Percentiles rank a stretch among this genome's conserved stretches.
These are phyloP conservation scores for Kingdonia uniflora DNA, from an alignment of 164 flowering plant genomes.

Conservation along the genomic window DNA sequence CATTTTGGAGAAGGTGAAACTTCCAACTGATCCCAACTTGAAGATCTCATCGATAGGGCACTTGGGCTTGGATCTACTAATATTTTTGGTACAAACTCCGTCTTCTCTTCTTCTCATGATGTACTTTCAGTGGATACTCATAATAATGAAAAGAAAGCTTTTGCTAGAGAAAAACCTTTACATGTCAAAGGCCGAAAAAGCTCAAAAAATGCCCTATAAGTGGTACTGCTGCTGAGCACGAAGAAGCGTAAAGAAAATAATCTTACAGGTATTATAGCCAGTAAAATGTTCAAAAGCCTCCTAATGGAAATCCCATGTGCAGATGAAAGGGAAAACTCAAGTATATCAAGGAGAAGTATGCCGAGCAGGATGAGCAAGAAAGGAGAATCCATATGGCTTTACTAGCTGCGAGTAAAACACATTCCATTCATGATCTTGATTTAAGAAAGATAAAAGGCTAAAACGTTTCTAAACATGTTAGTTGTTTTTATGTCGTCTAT, in stretches of 20 bases:
- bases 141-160: conserved; percentile 29
- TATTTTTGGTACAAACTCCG: conserved; percentile 25
- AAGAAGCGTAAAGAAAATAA: conserved; percentile 21
- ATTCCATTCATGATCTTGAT: background rate
- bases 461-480: too few relatives aligned
- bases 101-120: conserved; percentile 24
- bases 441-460: too few relatives aligned
- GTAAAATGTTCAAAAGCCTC: conserved; percentile 27
- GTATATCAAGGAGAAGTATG: conserved; percentile 91
- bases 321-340: conserved; percentile 85
- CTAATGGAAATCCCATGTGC: conserved; percentile 53
- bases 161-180: conserved; percentile 56
- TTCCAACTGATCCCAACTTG: conserved; percentile 39
- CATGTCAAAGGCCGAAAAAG: conserved; percentile 82
- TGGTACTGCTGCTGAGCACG: conserved; percentile 18
- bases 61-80: conserved; percentile 76
- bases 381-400: conserved; percentile 79
- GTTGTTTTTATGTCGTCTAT: too few relatives aligned
- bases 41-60: conserved; percentile 83
- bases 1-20: conserved; percentile 14
- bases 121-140: conserved; percentile 21
- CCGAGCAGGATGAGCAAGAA: conserved; percentile 94
- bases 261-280: conserved; percentile 16
- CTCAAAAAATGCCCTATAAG: conserved; percentile 61
- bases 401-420: conserved; percentile 59